Percentiles rank a stretch among this genome's conserved stretches.
Conservation (phyloP, 768 basidiomycete species). For the Ramaria sp. region DNA sequence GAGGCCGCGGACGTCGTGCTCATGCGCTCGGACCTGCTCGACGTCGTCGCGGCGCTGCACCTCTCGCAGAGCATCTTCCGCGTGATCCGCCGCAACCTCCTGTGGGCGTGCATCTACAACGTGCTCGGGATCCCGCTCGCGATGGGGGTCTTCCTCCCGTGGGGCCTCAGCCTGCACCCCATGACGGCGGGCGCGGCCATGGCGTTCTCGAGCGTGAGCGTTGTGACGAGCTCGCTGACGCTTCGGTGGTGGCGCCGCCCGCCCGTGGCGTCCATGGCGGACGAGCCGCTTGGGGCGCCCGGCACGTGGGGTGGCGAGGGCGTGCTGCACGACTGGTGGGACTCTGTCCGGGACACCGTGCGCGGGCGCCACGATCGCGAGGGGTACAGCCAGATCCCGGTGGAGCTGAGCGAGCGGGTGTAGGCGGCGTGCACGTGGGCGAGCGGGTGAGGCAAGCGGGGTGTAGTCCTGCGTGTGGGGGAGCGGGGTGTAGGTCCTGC, state of each 20-base stretch:
- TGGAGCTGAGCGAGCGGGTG: constrained; percentile 40
- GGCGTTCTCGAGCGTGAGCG: constrained; percentile 95
- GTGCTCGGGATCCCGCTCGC: constrained; percentile 90
- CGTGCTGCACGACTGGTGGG: constrained; percentile 35
- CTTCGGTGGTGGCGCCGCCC: constrained; percentile 81
- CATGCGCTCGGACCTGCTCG: constrained; percentile 93
- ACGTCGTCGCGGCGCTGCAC: constrained; percentile 93
- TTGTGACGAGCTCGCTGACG: constrained; percentile 82
- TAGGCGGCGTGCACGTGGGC: too few relatives aligned
- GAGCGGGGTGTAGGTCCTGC: too few relatives aligned
- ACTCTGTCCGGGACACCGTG: constrained; percentile 30
- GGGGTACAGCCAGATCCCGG: constrained; percentile 63
- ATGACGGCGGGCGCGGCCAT: constrained; percentile 99
- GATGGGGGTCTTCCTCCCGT: constrained; percentile 92
- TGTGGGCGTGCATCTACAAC: constrained; percentile 97
- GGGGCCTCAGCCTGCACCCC: constrained; percentile 88
- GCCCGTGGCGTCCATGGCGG: constrained; percentile 57
- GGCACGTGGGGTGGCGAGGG: constrained; percentile 33
- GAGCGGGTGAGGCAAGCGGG: too few relatives aligned
- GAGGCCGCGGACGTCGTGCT: constrained; percentile 98
- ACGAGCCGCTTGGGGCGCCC: constrained; percentile 28
- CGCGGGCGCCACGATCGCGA: constrained; percentile 25
- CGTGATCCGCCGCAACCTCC: constrained; percentile 84
- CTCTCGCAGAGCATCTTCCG: constrained; percentile 82
- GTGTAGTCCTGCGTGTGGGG: too few relatives aligned